Base-by-base conservation (phyloP, 192 early-diverging fungal genomes). In the Coemansia guatemalensis region DNA sequence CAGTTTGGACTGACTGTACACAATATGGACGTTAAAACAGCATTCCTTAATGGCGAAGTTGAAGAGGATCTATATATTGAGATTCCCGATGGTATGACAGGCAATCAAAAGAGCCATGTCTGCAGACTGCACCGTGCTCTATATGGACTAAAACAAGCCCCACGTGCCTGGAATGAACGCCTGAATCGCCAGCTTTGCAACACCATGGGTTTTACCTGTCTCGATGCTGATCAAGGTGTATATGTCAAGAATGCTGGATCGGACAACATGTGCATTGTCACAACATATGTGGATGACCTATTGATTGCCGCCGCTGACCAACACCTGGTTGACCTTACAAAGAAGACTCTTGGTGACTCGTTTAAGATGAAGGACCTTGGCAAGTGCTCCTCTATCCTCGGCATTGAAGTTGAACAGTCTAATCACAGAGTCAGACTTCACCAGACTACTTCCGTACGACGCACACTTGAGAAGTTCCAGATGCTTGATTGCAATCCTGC, bases 101-200 rank as follows among this genome's bases (percentile, higher is more conserved):
- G 52, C 23, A 21, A 48, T 27, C 0, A 26, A 1, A 54, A 55
- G 24, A n/a, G 52, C 12, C 24, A 55, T 1, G 39, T 48, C 5
- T 55, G 53, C 53, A 55, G 29, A 30, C 39, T 55, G 23, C 35
- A 11, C 7, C 23, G 53, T 14, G 39, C 61, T 2, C 33, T 53
- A 11, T 55, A 64, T 54, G 62, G 62, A 12, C 22, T 47, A 8
- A 64, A 64, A 41, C 62, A 64, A 23, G 52, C 39, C 6, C 53
- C 35, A 22, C 39, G 41, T 23, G 53, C 23, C 5, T 64, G 51
- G 39, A 64, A 64, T 41, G 26, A 44, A 7, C 2, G 53, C 6
- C 39, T 64, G 1, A 47, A 48, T 4, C 18, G 24, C 1, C 24
- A n/a, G n/a, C 33, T 55, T 9, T 54, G 39, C 25, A 14, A 39